These are phyloP conservation scores for Talaromyces albobiverticillius DNA, from an alignment of 2,329 filamentous ascomycete species.

Conservation along the genomic window DNA sequence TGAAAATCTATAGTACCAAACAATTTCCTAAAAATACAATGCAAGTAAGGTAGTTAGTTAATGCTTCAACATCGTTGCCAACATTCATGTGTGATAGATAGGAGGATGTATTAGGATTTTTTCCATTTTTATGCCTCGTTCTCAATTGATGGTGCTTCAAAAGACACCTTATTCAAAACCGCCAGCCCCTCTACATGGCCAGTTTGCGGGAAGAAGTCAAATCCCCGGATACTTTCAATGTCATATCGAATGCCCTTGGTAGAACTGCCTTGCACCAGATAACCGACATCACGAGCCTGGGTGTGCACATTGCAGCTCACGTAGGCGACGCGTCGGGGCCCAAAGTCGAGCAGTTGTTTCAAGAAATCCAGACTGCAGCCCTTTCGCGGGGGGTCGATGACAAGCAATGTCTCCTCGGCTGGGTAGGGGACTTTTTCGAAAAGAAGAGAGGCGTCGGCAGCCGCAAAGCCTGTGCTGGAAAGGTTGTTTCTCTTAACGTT, in stretches of 20 bases:
- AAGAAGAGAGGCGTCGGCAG: conserved; percentile 79
- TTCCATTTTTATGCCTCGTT: not conserved
- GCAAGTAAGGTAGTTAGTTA: not conserved
- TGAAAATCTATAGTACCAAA: not conserved
- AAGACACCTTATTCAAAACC: conserved; percentile 47
- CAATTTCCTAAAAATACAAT: not conserved
- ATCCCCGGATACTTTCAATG: conserved; percentile 86
- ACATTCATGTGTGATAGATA: not conserved
- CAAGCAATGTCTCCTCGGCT: conserved; percentile 80
- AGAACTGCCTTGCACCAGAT: conserved; percentile 68
- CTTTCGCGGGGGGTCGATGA: conserved; percentile 94
- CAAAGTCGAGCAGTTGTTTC: conserved; percentile 72
- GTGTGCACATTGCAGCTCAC: conserved; percentile 98
- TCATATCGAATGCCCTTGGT: conserved; percentile 58
- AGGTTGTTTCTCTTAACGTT: conserved; percentile 80
- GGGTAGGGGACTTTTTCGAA: conserved; percentile 75
- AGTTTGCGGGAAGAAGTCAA: conserved; percentile 95
- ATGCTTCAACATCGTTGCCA: not conserved
- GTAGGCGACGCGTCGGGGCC: conserved; percentile 78
- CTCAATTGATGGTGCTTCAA: not conserved
- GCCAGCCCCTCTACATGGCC: conserved; percentile 66
- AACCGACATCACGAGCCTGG: conserved; percentile 87
- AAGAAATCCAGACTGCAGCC: conserved; percentile 88
- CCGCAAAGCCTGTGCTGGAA: conserved; percentile 76
- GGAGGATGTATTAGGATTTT: not conserved